phyloP scores from a whole-genome alignment of 2,329 filamentous ascomycete species.

The Dothistroma pini region DNA sequence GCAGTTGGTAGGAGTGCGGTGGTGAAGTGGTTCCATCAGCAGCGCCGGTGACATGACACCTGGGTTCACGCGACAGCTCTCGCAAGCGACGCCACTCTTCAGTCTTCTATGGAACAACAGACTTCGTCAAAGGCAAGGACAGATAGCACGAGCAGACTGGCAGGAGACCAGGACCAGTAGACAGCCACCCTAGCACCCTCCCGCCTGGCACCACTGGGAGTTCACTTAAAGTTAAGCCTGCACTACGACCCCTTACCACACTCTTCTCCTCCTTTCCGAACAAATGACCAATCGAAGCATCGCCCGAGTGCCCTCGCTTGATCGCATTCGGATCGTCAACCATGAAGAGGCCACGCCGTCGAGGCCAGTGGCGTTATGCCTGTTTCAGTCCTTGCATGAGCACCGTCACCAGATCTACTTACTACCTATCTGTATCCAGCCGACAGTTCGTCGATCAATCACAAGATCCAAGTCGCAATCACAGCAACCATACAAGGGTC shows the following conservation, averaged over 20 bases:
- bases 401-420: background rate
- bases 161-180: constrained; percentile 2
- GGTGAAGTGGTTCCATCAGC: constrained; percentile 13
- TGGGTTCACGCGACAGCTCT: constrained; percentile 5
- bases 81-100: constrained; percentile 2
- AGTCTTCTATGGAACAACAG: background rate
- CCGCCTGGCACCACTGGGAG: background rate
- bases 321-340: background rate
- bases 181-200: constrained; percentile 4
- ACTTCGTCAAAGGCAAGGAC: constrained; percentile 1
- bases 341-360: constrained; percentile 2
- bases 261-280: constrained; percentile 1
- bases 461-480: constrained; percentile 1
- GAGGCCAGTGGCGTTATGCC: background rate
- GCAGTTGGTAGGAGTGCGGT: constrained; percentile 6
- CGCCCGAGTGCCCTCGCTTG: background rate
- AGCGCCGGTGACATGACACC: constrained; percentile 19
- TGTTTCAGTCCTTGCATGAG: constrained; percentile 1
- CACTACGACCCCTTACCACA: constrained; percentile 7
- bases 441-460: constrained; percentile 6
- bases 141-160: constrained; percentile 5
- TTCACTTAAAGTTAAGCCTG: constrained; percentile 3
- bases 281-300: constrained; percentile 2
- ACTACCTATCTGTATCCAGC: background rate
- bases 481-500: background rate